Base-by-base conservation (phyloP, 2,329 filamentous ascomycete species). In the Penicillium sp. region DNA sequence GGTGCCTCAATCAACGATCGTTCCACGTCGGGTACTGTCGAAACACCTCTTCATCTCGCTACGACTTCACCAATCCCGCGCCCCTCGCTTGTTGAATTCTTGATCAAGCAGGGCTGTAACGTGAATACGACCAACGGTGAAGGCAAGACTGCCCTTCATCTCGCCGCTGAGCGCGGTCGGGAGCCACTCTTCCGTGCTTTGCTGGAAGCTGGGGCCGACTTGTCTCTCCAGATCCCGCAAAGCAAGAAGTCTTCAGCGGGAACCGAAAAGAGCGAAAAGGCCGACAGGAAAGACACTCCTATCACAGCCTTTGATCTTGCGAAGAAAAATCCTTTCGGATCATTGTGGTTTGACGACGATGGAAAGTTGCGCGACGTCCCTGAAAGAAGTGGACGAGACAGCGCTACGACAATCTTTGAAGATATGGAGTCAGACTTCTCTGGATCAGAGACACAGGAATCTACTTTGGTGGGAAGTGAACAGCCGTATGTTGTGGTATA, bases 11-110 rank as follows among this genome's bases (percentile, higher is more conserved):
- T 69, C 5, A 65, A 68, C 45, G 60, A 58, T 2, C 39, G 43
- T 0, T 12, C 56, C 1, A 47, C 46, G 2, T 54, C 58, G 1
- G 23, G 34, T 0, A 49, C 39, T 1, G 57, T 42, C 2, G 65
- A 65, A 47, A 69, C 66, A 0, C 50, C 67, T 9, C 58, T 70
- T 0, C 67, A 70, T 39, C 56, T 70, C 2, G 67, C 67, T 5
- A 47, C 53, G 0, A 60, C 55, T 7, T 57, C 64, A 0, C 54
- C 53, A 1, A 47, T 62, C 1, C 59, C 64, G 4, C 56, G 56
- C 0, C 58, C 58, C 1, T 51, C 54, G 3, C 49, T 68, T 0
- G 49, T 69, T 1, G 24, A 24, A 0, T 51, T 69, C n/a, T 63
- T 70, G 3, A 42, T 69, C 1, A 13, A 51, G 2, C 45, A 50